Percentiles rank a stretch among this genome's conserved stretches.
Conservation (phyloP, 106 monocot species). For the Dioscorea dumetorum region DNA sequence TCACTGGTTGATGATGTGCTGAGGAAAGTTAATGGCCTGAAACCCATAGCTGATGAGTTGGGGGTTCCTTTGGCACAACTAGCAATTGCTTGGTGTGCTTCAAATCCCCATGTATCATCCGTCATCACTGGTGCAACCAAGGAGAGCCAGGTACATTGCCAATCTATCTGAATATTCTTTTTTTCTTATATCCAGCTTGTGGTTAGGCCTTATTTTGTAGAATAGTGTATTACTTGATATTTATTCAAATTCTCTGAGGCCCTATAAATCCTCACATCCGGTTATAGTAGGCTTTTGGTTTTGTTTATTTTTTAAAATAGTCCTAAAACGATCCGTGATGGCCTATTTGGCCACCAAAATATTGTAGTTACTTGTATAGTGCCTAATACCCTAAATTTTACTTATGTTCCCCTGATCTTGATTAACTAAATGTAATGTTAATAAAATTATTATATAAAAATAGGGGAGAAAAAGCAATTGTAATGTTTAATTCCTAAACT, state of each 20-base stretch:
- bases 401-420: too few relatives aligned
- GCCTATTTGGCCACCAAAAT: too few relatives aligned
- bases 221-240: neutral
- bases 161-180: neutral
- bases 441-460: too few relatives aligned
- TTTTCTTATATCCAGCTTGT: neutral
- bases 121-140: conserved; percentile 93
- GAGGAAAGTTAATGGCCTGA: conserved; percentile 65
- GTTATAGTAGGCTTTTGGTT: too few relatives aligned
- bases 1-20: conserved; percentile 79
- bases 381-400: too few relatives aligned
- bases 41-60: conserved; percentile 77
- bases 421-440: too few relatives aligned
- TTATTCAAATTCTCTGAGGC: neutral
- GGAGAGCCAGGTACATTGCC: conserved; percentile 67
- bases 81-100: conserved; percentile 92
- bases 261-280: too few relatives aligned
- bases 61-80: conserved; percentile 80
- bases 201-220: neutral
- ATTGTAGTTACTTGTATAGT: too few relatives aligned
- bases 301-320: too few relatives aligned
- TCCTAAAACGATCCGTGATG: too few relatives aligned
- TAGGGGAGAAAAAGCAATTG: too few relatives aligned
- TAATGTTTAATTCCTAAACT: too few relatives aligned
- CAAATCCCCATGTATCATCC: conserved; percentile 87